These are phyloP conservation scores for Podaxis sp. DNA, from an alignment of 768 basidiomycete species.

Conservation along the genomic window DNA sequence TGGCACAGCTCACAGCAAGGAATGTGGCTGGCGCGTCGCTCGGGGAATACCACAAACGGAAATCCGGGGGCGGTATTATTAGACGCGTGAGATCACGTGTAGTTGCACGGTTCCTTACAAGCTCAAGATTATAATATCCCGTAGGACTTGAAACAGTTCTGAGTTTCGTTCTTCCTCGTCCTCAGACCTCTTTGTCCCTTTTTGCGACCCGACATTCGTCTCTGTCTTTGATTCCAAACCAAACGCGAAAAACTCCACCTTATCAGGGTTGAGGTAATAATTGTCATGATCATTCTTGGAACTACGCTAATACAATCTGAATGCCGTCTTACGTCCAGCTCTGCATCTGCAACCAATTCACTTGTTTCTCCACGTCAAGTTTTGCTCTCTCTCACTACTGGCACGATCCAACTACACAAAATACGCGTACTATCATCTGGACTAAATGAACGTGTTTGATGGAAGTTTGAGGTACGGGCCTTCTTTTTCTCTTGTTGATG, in stretches of 20 bases:
- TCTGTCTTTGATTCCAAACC: not conserved
- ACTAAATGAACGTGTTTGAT: conserved; percentile 34
- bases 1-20: not conserved
- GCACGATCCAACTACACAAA: not conserved
- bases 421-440: not conserved
- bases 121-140: not conserved
- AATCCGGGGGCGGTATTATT: not conserved
- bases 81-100: conserved; percentile 11
- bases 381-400: not conserved
- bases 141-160: no score
- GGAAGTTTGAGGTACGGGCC: conserved; percentile 23
- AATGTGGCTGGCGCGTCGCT: not conserved
- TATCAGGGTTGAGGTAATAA: not conserved
- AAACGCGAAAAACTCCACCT: not conserved
- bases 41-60: not conserved
- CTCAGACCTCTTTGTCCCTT: not conserved
- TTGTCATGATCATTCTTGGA: not conserved
- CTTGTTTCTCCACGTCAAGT: not conserved
- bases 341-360: not conserved
- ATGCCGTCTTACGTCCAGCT: conserved; percentile 5
- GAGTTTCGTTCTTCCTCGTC: not conserved
- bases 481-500: not conserved
- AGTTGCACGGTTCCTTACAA: conserved; percentile 14
- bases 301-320: not conserved
- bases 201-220: not conserved